Base-by-base conservation (phyloP, 345 rosid genomes). In the Fremontodendron californicum region DNA sequence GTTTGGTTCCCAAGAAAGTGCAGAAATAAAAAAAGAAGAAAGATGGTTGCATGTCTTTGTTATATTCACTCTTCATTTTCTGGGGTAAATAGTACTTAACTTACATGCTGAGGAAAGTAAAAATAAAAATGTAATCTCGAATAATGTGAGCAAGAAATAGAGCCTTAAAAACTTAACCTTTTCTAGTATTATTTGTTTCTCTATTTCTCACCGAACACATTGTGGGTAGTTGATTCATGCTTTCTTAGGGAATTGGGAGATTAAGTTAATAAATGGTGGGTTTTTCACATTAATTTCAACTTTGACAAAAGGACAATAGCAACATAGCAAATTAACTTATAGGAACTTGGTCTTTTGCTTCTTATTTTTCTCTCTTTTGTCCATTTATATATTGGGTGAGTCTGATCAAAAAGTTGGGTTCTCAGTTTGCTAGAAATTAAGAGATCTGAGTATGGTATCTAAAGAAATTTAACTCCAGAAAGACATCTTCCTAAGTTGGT, bases 161-260 rank as follows among this genome's bases (percentile, higher is more conserved):
- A 68, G 74, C 33, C 52, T 57, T 76, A 35, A 63, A 64, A 62
- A 78, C 48, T 73, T 46, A 5, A 15, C 51, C 55, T 9, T 69
- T 57, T 35, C n/a, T 35, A 61, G 29, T 48, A 40, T 58, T 43
- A 25, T 31, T 23, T 71, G 19, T 40, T 48, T 62, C 43, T 64
- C 21, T 13, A 63, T 79, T 69, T 84, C 83, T 82, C 77, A 84
- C 85, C 78, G 62, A 79, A 78, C 78, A 51, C 51, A 23, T 27
- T 5, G 61, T 27, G 49, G 82, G 82, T 78, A 40, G 80, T 78
- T 82, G 74, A 75, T 78, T 71, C 78, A 78, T 64, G 23, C 75
- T 71, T 58, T 54, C 46, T 71, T 52, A 19, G 46, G 68, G 9
- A 68, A 69, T 62, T 61, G 64, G 51, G 37, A 16, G 63, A 57